These are phyloP conservation scores for Microbotryum silenes-acaulis DNA, from an alignment of 1,284 basidiomycete genomes.

Conservation along the genomic window DNA sequence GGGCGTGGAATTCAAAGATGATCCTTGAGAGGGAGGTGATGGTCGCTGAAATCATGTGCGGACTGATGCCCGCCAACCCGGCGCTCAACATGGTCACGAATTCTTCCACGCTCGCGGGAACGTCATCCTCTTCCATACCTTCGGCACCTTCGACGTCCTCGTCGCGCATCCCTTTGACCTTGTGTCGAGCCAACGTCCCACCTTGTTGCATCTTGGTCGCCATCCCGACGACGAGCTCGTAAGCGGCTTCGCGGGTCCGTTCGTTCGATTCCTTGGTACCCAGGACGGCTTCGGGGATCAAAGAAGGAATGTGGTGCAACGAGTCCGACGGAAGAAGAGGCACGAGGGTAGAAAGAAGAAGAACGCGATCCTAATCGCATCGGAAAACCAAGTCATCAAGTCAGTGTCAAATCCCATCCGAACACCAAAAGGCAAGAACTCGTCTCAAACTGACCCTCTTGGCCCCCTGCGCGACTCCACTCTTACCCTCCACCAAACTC, in stretches of 20 bases:
- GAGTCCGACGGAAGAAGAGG: constrained; percentile 60
- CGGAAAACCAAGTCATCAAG: too few species aligned
- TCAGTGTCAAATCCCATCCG: too few species aligned
- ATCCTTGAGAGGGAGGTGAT: constrained; percentile 89
- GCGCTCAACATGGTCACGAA: constrained; percentile 96
- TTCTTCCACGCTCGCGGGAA: constrained; percentile 75
- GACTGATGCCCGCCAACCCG: constrained; percentile 82
- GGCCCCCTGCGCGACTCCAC: constrained; percentile 66
- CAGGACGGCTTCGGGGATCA: constrained; percentile 93
- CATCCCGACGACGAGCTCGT: constrained; percentile 85
- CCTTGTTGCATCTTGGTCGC: constrained; percentile 84
- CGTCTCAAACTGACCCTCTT: constrained; percentile 57
- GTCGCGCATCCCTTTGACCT: constrained; percentile 69
- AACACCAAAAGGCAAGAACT: too few species aligned
- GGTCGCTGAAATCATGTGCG: constrained; percentile 97
- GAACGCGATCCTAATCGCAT: constrained; percentile 59
- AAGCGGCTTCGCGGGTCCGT: constrained; percentile 79
- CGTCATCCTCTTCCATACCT: constrained; percentile 41
- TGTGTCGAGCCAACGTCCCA: constrained; percentile 68
- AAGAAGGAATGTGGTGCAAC: constrained; percentile 74
- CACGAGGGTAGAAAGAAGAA: constrained; percentile 66
- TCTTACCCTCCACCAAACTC: constrained; percentile 53
- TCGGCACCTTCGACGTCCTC: constrained; percentile 51
- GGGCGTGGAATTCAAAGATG: constrained; percentile 91
- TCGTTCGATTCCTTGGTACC: constrained; percentile 97